phyloP scores from a whole-genome alignment of 1,139 yeast species.

The Hemisphaericaspora lyxosophila region DNA sequence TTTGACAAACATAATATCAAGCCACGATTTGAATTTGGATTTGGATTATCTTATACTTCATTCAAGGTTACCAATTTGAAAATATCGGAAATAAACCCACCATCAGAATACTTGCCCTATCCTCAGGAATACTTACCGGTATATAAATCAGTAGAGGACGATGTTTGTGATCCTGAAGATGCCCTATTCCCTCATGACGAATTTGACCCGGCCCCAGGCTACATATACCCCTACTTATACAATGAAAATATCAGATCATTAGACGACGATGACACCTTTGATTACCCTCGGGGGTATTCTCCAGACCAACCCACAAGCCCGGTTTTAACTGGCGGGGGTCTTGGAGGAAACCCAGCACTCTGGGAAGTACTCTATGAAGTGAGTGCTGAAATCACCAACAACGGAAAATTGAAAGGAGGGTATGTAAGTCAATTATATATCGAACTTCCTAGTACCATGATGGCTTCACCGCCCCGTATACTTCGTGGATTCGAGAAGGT shows the following conservation, averaged over 20 bases:
- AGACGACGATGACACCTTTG: slow-evolving; percentile 41
- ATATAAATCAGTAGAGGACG: slow-evolving; percentile 41
- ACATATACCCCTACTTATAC: slow-evolving; percentile 50
- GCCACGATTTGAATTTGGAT: slow-evolving; percentile 64
- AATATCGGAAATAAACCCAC: slow-evolving; percentile 42
- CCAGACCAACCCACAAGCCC: slow-evolving; percentile 40
- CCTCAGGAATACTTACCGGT: slow-evolving; percentile 50
- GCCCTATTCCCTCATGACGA: slow-evolving; percentile 58
- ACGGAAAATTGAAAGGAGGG: slow-evolving; percentile 51
- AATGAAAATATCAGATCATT: slow-evolving; percentile 44
- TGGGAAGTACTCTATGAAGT: slow-evolving; percentile 52
- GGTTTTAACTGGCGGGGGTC: slow-evolving; percentile 56
- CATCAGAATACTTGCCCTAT: slow-evolving; percentile 49
- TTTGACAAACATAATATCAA: slow-evolving; percentile 56
- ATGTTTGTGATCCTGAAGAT: slow-evolving; percentile 55
- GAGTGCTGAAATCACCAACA: slow-evolving; percentile 48
- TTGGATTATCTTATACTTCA: slow-evolving; percentile 56
- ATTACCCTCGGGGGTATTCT: slow-evolving; percentile 54
- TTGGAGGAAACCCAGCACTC: slow-evolving; percentile 50
- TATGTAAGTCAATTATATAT: slow-evolving; percentile 59
- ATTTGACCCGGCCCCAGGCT: slow-evolving; percentile 52
- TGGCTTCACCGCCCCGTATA: slow-evolving; percentile 48
- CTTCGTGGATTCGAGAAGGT: slow-evolving; percentile 64
- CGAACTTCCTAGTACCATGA: slow-evolving; percentile 49
- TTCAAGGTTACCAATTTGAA: slow-evolving; percentile 43